Conservation (phyloP, 768 basidiomycete species). For the Daedaleopsis sinensis region DNA sequence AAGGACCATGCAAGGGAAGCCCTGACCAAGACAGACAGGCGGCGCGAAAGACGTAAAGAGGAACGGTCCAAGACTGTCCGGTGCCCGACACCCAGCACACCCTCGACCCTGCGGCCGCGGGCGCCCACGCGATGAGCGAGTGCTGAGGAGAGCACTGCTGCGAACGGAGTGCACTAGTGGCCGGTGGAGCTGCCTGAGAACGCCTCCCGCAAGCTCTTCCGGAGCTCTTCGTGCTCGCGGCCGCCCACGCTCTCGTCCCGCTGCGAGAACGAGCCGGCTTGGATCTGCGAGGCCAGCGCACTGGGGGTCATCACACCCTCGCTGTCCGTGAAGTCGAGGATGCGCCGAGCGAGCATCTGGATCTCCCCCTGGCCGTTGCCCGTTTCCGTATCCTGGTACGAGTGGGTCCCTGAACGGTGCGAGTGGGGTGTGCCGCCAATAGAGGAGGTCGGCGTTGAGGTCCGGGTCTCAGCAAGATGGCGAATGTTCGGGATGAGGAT, state of each 20-base stretch:
- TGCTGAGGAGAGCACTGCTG: neutral
- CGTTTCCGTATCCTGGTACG: slow-evolving; percentile 81
- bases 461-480: slow-evolving; percentile 72
- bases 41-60: slow-evolving; percentile 1
- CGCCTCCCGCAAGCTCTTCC: slow-evolving; percentile 82
- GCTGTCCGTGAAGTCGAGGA: slow-evolving; percentile 80
- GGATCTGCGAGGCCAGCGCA: slow-evolving; percentile 64
- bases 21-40: neutral
- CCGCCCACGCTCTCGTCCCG: slow-evolving; percentile 51
- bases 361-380: slow-evolving; percentile 94
- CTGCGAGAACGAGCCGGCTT: slow-evolving; percentile 69
- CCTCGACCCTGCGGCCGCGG: neutral
- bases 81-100: slow-evolving; percentile 13
- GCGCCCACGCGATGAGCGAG: neutral
- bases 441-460: slow-evolving; percentile 72
- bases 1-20: slow-evolving; percentile 8
- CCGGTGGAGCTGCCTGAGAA: slow-evolving; percentile 65
- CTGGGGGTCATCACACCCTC: slow-evolving; percentile 65
- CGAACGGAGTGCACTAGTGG: slow-evolving; percentile 24
- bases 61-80: slow-evolving; percentile 19
- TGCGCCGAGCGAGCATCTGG: slow-evolving; percentile 79
- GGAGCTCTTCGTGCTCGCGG: slow-evolving; percentile 77
- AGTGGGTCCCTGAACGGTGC: slow-evolving; percentile 67
- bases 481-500: slow-evolving; percentile 87
- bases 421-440: slow-evolving; percentile 70